Evolutionary conservation across 192 early-diverging fungal species (phyloP).

Genomic region (Rhizoclosmatium sp.): DNA sequence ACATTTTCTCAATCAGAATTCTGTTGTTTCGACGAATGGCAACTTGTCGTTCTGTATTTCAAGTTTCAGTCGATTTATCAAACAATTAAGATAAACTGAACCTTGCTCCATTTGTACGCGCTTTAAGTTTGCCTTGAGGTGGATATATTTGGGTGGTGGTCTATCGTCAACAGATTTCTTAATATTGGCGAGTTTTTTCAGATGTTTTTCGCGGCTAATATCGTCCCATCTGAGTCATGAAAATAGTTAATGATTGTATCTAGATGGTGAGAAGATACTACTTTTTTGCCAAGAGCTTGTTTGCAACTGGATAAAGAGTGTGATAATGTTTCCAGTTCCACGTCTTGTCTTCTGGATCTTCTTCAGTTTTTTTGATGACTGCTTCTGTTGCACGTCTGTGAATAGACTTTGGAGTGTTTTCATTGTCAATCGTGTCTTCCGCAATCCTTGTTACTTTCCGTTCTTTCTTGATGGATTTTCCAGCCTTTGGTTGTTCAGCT

Average conservation of each 20-base stretch:
- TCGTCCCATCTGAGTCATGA: constrained; percentile 14
- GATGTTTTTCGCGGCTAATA: constrained; percentile 17
- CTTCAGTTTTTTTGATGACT: neutral
- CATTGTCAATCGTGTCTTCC: no score
- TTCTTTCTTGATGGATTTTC: no score
- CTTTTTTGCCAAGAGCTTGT: constrained; percentile 20
- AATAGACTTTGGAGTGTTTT: no score
- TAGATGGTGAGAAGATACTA: neutral
- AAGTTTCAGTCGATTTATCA: neutral
- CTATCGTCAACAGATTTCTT: constrained; percentile 17
- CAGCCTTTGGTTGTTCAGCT: no score
- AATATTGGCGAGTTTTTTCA: neutral
- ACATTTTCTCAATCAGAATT: constrained; percentile 12
- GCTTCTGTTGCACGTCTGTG: no score
- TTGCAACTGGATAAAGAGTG: constrained; percentile 10
- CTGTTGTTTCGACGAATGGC: neutral
- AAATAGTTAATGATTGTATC: neutral
- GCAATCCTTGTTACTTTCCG: no score
- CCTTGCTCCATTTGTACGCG: constrained; percentile 23
- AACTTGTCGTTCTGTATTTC: neutral
- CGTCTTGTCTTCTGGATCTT: neutral
- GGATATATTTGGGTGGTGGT: neutral
- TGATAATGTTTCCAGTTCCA: constrained; percentile 17
- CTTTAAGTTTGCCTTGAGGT: neutral
- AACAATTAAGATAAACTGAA: neutral